These are phyloP conservation scores for Hypoxylon sp. DNA, from an alignment of 2,329 filamentous ascomycete genomes.

Conservation along the genomic window DNA sequence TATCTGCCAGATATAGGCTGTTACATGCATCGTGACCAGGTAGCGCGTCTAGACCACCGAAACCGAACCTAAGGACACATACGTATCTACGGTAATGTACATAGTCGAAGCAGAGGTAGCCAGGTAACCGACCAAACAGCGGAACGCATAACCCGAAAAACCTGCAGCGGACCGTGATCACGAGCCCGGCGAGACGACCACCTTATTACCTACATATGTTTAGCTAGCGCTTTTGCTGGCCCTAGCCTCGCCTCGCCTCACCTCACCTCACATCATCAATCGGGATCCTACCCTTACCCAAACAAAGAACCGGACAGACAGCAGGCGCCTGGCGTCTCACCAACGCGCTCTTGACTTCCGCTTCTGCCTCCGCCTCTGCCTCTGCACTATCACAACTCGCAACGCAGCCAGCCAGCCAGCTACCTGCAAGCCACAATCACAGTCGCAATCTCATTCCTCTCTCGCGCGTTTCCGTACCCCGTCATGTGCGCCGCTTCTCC, in stretches of 20 bases:
- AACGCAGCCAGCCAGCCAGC: not conserved
- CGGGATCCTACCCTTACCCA: conserved; percentile 4
- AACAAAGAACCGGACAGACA: conserved; percentile 4
- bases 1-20: not conserved
- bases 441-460: not conserved
- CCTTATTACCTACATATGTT: conserved; percentile 1
- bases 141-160: conserved; percentile 22
- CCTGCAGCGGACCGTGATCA: conserved; percentile 43
- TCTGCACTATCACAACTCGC: not conserved
- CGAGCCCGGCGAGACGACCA: conserved; percentile 30
- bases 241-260: not conserved
- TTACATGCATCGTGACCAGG: conserved; percentile 15
- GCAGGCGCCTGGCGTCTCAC: conserved; percentile 20
- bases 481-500: conserved; percentile 38
- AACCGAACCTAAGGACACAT: not conserved
- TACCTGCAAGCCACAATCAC: conserved; percentile 1
- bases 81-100: not conserved
- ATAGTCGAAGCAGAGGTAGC: not conserved
- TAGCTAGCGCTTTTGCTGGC: not conserved
- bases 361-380: not conserved
- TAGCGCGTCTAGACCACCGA: not conserved
- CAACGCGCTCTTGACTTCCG: not conserved
- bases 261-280: conserved; percentile 34
- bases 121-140: conserved; percentile 38
- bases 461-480: not conserved